phyloP scores from a whole-genome alignment of 768 basidiomycete species.

The Lyophyllum atratum region DNA sequence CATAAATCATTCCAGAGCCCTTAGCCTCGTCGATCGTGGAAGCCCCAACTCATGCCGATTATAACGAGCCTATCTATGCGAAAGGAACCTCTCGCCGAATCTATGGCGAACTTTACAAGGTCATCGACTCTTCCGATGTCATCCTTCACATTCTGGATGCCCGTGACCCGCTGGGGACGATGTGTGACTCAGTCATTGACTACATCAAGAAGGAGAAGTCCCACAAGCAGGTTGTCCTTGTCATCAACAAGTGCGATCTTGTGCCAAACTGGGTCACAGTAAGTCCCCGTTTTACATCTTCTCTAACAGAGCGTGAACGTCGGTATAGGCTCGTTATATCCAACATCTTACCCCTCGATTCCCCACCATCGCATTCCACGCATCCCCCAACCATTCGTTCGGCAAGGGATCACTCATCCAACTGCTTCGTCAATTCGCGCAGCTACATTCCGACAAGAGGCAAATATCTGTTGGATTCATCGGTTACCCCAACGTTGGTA shows the following conservation, averaged over 20 bases:
- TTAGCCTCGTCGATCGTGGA: conserved; percentile 50
- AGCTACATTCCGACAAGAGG: conserved; percentile 97
- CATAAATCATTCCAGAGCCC: conserved; percentile 36
- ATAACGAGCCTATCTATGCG: conserved; percentile 88
- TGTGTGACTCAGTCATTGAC: conserved; percentile 92
- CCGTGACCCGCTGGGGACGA: conserved; percentile 91
- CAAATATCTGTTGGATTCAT: conserved; percentile 98
- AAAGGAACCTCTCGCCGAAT: conserved; percentile 96
- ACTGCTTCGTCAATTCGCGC: conserved; percentile 93
- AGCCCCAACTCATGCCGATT: conserved; percentile 71
- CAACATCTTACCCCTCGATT: conserved; percentile 93
- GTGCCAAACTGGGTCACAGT: conserved; percentile 99
- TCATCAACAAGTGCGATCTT: conserved; percentile 98
- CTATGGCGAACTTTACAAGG: conserved; percentile 98
- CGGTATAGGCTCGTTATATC: conserved; percentile 84
- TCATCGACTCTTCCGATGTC: conserved; percentile 98
- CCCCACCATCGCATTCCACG: conserved; percentile 98
- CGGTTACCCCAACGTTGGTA: conserved; percentile 98
- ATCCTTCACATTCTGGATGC: conserved; percentile 95
- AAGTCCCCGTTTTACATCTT: conserved; percentile 33
- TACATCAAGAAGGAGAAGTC: conserved; percentile 95
- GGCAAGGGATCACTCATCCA: conserved; percentile 99
- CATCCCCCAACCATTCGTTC: conserved; percentile 98
- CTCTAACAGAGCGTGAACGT: conserved; percentile 3
- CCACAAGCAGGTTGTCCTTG: conserved; percentile 94